phyloP scores from a whole-genome alignment of 257 asterid genomes.

The Nicotiana knightiana region DNA sequence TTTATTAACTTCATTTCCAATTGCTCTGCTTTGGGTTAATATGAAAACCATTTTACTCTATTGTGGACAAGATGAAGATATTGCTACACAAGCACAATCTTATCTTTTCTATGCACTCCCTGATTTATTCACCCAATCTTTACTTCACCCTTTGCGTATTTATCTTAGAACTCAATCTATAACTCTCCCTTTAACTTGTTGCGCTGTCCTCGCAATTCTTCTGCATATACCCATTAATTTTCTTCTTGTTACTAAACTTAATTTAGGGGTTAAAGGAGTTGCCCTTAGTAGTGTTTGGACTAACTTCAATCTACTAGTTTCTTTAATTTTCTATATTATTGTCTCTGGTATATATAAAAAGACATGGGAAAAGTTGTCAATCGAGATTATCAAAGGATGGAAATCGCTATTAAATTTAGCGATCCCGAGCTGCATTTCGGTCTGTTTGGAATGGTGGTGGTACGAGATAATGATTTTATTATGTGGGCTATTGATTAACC shows the following conservation, averaged over 20 bases:
- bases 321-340: conserved; percentile 36
- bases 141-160: conserved; percentile 60
- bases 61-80: conserved; percentile 53
- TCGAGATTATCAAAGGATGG: conserved; percentile 59
- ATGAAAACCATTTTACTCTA: conserved; percentile 43
- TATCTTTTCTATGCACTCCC: conserved; percentile 54
- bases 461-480: conserved; percentile 74
- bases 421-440: conserved; percentile 76
- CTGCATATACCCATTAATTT: conserved; percentile 61
- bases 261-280: conserved; percentile 52
- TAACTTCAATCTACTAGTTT: conserved; percentile 49
- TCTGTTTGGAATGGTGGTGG: conserved; percentile 96
- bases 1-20: conserved; percentile 46
- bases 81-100: conserved; percentile 55
- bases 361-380: conserved; percentile 51
- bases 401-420: conserved; percentile 46
- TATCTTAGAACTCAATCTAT: conserved; percentile 74
- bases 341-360: conserved; percentile 44
- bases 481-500: conserved; percentile 52
- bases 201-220: conserved; percentile 50
- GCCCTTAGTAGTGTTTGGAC: conserved; percentile 64
- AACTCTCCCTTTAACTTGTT: conserved; percentile 60
- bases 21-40: conserved; percentile 61
- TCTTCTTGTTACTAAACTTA: conserved; percentile 43
- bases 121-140: conserved; percentile 52